Evolutionary conservation across 2,329 filamentous ascomycete genomes (phyloP).

Genomic region (Fusarium kyushuense): DNA sequence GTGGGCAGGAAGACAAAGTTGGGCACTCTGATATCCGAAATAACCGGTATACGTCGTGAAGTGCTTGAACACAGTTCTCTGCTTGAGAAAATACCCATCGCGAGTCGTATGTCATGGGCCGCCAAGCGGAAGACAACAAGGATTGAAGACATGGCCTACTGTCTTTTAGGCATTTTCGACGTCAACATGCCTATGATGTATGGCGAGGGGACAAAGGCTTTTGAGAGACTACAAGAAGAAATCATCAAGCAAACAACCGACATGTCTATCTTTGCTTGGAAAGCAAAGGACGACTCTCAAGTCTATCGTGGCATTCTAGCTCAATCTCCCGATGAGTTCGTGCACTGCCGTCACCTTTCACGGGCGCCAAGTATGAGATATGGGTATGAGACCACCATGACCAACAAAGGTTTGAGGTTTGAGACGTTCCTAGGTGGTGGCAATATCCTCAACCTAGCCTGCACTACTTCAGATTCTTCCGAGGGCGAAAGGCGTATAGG

Average conservation of each 20-base stretch:
- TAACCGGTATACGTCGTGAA: background rate
- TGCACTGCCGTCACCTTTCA: background rate
- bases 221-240: conserved; percentile 23
- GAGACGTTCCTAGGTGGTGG: background rate
- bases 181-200: conserved; percentile 31
- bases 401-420: conserved; percentile 3
- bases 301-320: background rate
- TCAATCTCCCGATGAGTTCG: background rate
- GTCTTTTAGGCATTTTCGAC: conserved; percentile 12
- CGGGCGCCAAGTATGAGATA: background rate
- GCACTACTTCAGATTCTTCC: background rate
- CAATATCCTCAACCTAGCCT: background rate
- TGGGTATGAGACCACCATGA: conserved; percentile 3
- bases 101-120: conserved; percentile 28
- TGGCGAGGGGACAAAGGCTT: conserved; percentile 19
- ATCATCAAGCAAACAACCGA: conserved; percentile 24
- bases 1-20: background rate
- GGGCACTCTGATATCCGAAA: fast-evolving
- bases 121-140: conserved; percentile 8
- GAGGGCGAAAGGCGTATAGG: fast-evolving
- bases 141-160: conserved; percentile 23
- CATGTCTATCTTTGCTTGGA: conserved; percentile 28
- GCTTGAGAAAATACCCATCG: background rate
- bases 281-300: background rate
- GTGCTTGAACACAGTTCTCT: background rate